Conservation (phyloP, 2,329 filamentous ascomycete species). For the Corinectria fuckeliana region DNA sequence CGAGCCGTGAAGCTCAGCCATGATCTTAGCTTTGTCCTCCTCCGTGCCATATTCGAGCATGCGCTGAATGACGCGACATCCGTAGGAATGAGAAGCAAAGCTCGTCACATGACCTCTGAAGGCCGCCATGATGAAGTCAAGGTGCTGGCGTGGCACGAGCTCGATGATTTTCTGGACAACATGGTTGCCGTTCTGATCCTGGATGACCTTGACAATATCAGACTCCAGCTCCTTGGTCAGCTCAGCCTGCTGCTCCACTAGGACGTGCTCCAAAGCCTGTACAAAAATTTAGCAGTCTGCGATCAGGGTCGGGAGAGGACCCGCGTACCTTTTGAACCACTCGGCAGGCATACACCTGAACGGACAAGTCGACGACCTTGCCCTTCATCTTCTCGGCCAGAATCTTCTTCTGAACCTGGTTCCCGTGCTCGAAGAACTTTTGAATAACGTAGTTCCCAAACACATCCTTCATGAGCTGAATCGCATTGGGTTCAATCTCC, state of each 20-base stretch:
- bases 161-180: conserved; percentile 95
- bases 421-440: conserved; percentile 96
- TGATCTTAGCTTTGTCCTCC: conserved; percentile 72
- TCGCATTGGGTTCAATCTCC: conserved; percentile 82
- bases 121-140: conserved; percentile 84
- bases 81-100: conserved; percentile 81
- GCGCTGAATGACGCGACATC: conserved; percentile 91
- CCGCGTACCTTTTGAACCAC: conserved; percentile 86
- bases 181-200: conserved; percentile 92
- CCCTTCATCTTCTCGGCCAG: conserved; percentile 88
- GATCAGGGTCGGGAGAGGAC: not conserved
- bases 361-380: conserved; percentile 78
- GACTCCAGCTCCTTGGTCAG: conserved; percentile 83
- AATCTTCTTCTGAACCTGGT: conserved; percentile 88
- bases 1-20: conserved; percentile 79
- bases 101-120: conserved; percentile 77
- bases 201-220: conserved; percentile 78
- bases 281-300: conserved; percentile 32
- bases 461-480: conserved; percentile 93
- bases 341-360: conserved; percentile 91
- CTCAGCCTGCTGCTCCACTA: conserved; percentile 88
- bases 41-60: conserved; percentile 84
- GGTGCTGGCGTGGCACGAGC: conserved; percentile 75
- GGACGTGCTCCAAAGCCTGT: conserved; percentile 86
- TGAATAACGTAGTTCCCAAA: conserved; percentile 99